phyloP scores from a whole-genome alignment of 129 eudicot species.

The Oenanthe sinensis region DNA sequence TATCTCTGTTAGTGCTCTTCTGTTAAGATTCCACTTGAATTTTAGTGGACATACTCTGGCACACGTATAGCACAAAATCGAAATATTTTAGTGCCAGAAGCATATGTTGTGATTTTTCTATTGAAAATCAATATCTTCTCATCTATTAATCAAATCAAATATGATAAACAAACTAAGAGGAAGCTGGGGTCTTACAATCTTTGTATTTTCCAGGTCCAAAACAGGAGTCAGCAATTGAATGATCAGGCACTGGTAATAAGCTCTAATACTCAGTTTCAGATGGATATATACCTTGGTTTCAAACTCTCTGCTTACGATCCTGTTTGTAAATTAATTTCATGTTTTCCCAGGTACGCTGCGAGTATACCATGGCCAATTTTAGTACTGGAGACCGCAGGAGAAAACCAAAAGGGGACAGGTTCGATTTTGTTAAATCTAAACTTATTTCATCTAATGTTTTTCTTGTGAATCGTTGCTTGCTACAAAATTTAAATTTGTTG shows the following conservation, averaged over 20 bases:
- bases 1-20: not conserved
- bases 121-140: not conserved
- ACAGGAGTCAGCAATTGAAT: constrained; percentile 55
- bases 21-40: not conserved
- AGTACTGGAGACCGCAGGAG: constrained; percentile 96
- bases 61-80: not conserved
- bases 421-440: not conserved
- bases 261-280: constrained; percentile 8
- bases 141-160: not conserved
- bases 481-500: not conserved
- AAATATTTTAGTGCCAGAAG: not conserved
- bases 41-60: not conserved
- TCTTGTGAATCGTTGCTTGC: not conserved
- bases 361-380: constrained; percentile 94
- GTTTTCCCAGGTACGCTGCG: constrained; percentile 65
- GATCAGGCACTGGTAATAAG: constrained; percentile 75
- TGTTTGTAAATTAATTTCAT: not conserved
- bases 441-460: not conserved
- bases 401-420: constrained; percentile 94
- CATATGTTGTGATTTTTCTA: not conserved
- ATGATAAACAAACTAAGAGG: not conserved
- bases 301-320: not conserved
- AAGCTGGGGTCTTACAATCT: not conserved
- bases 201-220: constrained; percentile 55
- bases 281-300: not conserved